Base-by-base conservation (phyloP, 306 rosid species). In the Neltuma alba region DNA sequence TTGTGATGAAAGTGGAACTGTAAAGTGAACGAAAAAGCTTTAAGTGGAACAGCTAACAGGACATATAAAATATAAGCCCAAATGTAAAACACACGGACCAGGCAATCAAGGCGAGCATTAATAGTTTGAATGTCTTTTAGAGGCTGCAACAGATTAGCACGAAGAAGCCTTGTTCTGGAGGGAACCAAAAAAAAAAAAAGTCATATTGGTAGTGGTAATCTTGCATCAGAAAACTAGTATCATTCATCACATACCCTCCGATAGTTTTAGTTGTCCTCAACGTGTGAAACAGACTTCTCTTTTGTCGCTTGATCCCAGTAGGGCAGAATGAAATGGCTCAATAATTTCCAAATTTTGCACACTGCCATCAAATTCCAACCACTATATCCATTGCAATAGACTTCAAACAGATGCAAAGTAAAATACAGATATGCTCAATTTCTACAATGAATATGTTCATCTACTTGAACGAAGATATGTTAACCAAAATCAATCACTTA, bases 71-170 rank as follows among this genome's bases (percentile, higher is more conserved):
- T 31, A 67, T 42, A 73, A 73, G 42, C 74, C 69, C 45, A 76
- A 45, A 52, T 8, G 12, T 7, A 50, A 50, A 70, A 40, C 41
- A 72, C 47, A 91, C 97, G 81, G 76, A 94, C 99, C 92, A 94
- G 87, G 89, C 97, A 92, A 91, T 94, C 97, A 61, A 94, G 97
- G 70, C 97, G 99, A 75, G 92, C 92, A 86, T 89, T 91, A 81
- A 94, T 92, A 42, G 98, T 94, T 83, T 91, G 93, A 61, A 92
- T 89, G 84, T 94, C 99, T 84, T 91, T 92, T 34, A 92, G 78
- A 80, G 99, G 99, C 92, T 94, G 99, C 95, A 94, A 85, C 78
- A 94, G 93, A 87, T 94, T 94, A 87, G 99, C 97, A 84, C 97
- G 99, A 65, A 94, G 99, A 81, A 94, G 99, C 83, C 99, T 92